A percentile compares a stretch with the other conserved stretches of the same genome.
phyloP scores from a whole-genome alignment of 306 rosid genomes.

The Hippophae gyantsensis region DNA sequence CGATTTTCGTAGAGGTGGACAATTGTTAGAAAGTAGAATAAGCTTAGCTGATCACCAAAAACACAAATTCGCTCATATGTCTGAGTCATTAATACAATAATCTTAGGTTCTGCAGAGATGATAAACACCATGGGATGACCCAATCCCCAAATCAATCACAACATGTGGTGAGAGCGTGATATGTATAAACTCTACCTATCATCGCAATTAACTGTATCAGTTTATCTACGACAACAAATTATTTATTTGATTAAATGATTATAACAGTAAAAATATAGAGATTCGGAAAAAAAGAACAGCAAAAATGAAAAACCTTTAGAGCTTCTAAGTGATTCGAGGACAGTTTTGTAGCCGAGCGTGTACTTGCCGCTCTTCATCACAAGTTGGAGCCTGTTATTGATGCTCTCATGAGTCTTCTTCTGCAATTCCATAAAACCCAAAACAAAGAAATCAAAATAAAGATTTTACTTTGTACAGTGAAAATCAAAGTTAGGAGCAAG shows the following conservation, averaged over 20 bases:
- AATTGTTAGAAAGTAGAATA: conserved; percentile 34
- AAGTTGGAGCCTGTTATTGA: conserved; percentile 36
- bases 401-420: conserved; percentile 44
- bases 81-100: not conserved
- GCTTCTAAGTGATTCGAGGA: conserved; percentile 28
- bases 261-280: not conserved
- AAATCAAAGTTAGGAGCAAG: not conserved
- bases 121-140: not conserved
- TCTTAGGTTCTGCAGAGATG: not conserved
- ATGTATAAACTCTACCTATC: not conserved
- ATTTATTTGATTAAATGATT: not conserved
- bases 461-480: not conserved
- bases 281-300: not conserved
- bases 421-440: conserved; percentile 15
- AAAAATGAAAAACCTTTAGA: conserved; percentile 24
- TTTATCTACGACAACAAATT: not conserved
- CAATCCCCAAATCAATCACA: not conserved
- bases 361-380: conserved; percentile 40
- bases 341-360: conserved; percentile 37
- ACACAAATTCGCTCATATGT: not conserved
- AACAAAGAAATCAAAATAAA: not conserved
- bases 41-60: conserved; percentile 28
- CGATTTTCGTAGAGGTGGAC: conserved; percentile 37
- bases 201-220: too few species aligned
- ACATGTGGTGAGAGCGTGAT: not conserved